Evolutionary conservation across 148 eudicot species (phyloP).

Genomic region (Camellia granthamiana): DNA sequence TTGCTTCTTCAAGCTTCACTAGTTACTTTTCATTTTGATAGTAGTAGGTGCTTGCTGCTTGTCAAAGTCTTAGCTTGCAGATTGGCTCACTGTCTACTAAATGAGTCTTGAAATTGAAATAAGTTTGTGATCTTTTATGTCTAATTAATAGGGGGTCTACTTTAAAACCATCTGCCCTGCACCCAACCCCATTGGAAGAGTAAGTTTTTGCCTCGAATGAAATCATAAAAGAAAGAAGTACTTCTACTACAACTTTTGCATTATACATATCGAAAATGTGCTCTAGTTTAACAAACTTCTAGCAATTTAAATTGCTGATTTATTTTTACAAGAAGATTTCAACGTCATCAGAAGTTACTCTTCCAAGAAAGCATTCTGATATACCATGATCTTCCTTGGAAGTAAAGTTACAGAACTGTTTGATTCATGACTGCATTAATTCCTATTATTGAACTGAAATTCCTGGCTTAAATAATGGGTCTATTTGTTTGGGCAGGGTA

Average conservation of each 20-base stretch:
- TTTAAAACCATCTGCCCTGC: too few species aligned
- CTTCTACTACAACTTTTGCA: not conserved
- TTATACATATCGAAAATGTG: not conserved
- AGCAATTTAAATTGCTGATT: not conserved
- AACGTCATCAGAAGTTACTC: not conserved
- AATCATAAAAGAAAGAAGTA: not conserved
- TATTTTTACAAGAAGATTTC: not conserved
- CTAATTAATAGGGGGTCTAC: too few species aligned
- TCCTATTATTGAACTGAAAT: not conserved
- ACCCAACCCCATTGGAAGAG: too few species aligned
- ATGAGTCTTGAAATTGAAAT: too few species aligned
- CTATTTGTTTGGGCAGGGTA: conserved; percentile 41
- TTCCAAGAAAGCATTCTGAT: not conserved
- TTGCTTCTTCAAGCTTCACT: too few species aligned
- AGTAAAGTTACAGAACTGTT: not conserved
- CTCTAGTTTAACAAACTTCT: not conserved
- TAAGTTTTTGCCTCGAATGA: too few species aligned
- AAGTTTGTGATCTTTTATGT: too few species aligned
- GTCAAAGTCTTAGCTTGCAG: too few species aligned
- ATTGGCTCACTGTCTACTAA: too few species aligned
- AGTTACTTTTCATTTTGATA: too few species aligned
- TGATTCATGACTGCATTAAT: not conserved
- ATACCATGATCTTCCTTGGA: not conserved
- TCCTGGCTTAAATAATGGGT: not conserved
- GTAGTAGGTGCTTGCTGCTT: too few species aligned